These are phyloP conservation scores for Solanum infundibuliforme DNA, from an alignment of 257 asterid genomes.

Conservation along the genomic window DNA sequence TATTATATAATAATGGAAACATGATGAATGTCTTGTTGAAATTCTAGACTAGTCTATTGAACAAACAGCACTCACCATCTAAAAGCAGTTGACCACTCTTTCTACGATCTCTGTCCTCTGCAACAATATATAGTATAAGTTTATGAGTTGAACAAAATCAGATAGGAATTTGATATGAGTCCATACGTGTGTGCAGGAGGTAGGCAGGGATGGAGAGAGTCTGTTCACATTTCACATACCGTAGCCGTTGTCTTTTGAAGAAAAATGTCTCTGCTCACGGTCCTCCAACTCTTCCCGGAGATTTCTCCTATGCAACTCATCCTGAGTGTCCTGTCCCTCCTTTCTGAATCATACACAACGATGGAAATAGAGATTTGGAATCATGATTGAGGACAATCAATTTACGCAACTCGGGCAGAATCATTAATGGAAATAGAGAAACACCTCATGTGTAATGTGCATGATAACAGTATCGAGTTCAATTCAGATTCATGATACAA, in stretches of 20 bases:
- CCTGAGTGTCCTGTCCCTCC: conserved; percentile 87
- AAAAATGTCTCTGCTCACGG: conserved; percentile 73
- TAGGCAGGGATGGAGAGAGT: background rate
- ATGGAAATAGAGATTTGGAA: background rate
- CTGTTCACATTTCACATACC: background rate
- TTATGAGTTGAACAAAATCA: background rate
- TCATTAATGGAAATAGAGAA: background rate
- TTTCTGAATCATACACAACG: conserved; percentile 19
- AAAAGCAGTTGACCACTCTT: conserved; percentile 68
- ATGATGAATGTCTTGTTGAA: background rate
- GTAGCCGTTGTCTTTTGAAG: conserved; percentile 42
- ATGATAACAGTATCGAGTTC: background rate
- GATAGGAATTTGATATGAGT: background rate
- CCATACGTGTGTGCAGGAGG: background rate
- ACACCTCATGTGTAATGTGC: background rate
- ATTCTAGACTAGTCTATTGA: background rate
- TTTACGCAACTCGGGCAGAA: background rate
- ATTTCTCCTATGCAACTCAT: conserved; percentile 61
- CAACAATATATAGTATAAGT: conserved; percentile 4
- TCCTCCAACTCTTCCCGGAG: conserved; percentile 75
- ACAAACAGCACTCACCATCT: conserved; percentile 51
- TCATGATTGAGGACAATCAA: background rate
- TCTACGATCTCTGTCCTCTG: conserved; percentile 91
- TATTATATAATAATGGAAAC: background rate
- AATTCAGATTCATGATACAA: background rate